Percentiles rank a stretch among this genome's conserved stretches.
phyloP scores from a whole-genome alignment of 768 basidiomycete species.

The Symmetrospora coprosmae region DNA sequence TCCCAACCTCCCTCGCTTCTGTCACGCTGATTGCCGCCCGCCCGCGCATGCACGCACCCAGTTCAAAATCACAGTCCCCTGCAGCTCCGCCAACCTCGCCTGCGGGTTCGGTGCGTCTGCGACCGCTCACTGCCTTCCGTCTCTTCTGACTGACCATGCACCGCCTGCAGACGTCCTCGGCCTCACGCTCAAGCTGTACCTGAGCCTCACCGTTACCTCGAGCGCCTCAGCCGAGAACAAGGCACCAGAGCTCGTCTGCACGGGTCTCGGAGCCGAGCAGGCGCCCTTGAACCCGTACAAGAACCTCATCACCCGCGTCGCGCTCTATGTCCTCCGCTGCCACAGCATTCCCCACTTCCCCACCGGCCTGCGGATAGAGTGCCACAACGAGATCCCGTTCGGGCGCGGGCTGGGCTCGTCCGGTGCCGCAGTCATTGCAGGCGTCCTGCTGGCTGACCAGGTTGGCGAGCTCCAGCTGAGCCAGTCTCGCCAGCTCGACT shows the following conservation, averaged over 20 bases:
- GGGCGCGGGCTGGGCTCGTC: slow-evolving; percentile 95
- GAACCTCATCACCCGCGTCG: slow-evolving; percentile 91
- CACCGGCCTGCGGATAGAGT: slow-evolving; percentile 56
- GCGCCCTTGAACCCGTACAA: slow-evolving; percentile 91
- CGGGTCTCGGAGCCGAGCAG: slow-evolving; percentile 75
- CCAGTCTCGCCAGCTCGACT: slow-evolving; percentile 66
- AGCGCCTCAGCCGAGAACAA: slow-evolving; percentile 35
- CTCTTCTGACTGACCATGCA: neutral
- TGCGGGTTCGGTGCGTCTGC: slow-evolving; percentile 13
- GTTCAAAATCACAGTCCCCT: slow-evolving; percentile 14
- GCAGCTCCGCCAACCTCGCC: slow-evolving; percentile 15
- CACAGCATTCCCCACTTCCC: slow-evolving; percentile 54
- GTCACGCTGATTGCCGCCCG: neutral
- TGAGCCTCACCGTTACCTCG: slow-evolving; percentile 56
- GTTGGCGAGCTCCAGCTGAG: slow-evolving; percentile 61
- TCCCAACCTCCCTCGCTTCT: neutral
- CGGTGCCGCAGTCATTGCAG: slow-evolving; percentile 96
- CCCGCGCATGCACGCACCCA: neutral
- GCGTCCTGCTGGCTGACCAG: slow-evolving; percentile 75
- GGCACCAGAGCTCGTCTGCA: slow-evolving; percentile 55
- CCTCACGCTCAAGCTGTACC: slow-evolving; percentile 76
- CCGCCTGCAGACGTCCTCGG: slow-evolving; percentile 74
- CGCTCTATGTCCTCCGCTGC: slow-evolving; percentile 93
- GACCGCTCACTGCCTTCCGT: too few relatives aligned
- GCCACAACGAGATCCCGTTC: slow-evolving; percentile 87